Conservation (phyloP, 75 land plant species). For the Chamaecyparis obtusa region DNA sequence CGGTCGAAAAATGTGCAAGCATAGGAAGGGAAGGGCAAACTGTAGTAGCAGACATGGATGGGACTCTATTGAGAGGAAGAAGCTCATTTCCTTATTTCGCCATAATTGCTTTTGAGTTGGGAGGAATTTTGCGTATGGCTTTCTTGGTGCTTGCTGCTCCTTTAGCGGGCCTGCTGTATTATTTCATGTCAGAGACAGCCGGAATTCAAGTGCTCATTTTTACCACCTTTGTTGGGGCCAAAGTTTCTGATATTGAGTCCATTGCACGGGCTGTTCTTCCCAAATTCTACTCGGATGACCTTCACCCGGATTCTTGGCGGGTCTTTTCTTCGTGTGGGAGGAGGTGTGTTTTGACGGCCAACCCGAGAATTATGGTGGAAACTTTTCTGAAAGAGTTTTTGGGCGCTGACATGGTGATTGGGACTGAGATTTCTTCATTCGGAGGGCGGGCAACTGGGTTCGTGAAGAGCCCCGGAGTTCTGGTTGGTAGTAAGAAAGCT, state of each 20-base stretch:
- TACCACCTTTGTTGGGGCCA: slow-evolving; percentile 51
- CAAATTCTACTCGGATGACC: slow-evolving; percentile 63
- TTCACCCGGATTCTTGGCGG: slow-evolving; percentile 61
- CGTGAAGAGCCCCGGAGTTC: slow-evolving; percentile 49
- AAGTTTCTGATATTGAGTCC: slow-evolving; percentile 48
- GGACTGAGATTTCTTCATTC: slow-evolving; percentile 48
- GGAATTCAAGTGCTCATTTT: slow-evolving; percentile 65
- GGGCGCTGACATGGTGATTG: slow-evolving; percentile 55
- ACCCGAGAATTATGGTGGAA: slow-evolving; percentile 85
- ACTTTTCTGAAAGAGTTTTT: slow-evolving; percentile 61
- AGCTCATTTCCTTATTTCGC: slow-evolving; percentile 85
- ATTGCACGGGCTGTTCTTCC: slow-evolving; percentile 78
- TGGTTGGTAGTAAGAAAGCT: slow-evolving; percentile 62
- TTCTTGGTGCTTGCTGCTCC: slow-evolving; percentile 55
- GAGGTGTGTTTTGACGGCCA: slow-evolving; percentile 66
- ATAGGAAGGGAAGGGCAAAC: slow-evolving; percentile 39
- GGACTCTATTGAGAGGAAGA: slow-evolving; percentile 51
- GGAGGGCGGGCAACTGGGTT: slow-evolving; percentile 58
- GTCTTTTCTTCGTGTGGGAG: slow-evolving; percentile 63
- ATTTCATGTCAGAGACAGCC: slow-evolving; percentile 61
- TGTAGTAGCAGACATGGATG: slow-evolving; percentile 72
- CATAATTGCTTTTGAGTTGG: slow-evolving; percentile 70
- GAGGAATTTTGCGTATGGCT: slow-evolving; percentile 51
- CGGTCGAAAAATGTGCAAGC: slow-evolving; percentile 29
- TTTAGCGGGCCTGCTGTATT: slow-evolving; percentile 42